A percentile compares a stretch with the other conserved stretches of the same genome.
Conservation (phyloP, 495 filamentous ascomycete species). For the Hypoxylon fuscum region DNA sequence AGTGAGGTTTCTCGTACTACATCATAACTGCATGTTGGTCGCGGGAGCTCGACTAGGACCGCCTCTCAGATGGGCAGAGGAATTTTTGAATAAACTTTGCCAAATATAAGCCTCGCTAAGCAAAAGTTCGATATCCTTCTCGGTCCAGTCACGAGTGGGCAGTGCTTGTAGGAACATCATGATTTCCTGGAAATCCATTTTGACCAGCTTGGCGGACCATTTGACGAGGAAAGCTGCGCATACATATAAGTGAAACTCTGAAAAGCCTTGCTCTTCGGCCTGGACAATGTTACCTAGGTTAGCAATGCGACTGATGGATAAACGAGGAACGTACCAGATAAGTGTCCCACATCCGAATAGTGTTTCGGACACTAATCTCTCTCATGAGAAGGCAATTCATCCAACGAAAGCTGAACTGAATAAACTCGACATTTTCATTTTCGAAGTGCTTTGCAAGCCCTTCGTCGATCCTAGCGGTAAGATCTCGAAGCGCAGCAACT, state of each 20-base stretch:
- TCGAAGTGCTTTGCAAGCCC: slow-evolving; percentile 87
- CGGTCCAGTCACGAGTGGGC: slow-evolving; percentile 94
- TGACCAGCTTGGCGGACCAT: slow-evolving; percentile 92
- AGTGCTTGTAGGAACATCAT: slow-evolving; percentile 99
- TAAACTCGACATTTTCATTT: slow-evolving; percentile 92
- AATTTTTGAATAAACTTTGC: slow-evolving; percentile 91
- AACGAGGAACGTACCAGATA: slow-evolving; percentile 75
- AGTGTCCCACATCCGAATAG: slow-evolving; percentile 99
- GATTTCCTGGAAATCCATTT: slow-evolving; percentile 98
- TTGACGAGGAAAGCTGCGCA: slow-evolving; percentile 99
- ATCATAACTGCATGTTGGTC: slow-evolving; percentile 54
- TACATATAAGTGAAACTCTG: slow-evolving; percentile 96
- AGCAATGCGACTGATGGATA: neutral
- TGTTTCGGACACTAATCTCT: slow-evolving; percentile 94
- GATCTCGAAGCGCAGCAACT: slow-evolving; percentile 84
- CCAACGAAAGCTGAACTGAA: slow-evolving; percentile 99
- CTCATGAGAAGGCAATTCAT: slow-evolving; percentile 99
- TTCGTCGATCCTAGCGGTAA: slow-evolving; percentile 88
- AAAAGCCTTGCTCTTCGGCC: slow-evolving; percentile 99
- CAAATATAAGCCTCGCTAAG: slow-evolving; percentile 96
- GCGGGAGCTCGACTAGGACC: slow-evolving; percentile 49
- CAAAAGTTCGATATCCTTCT: slow-evolving; percentile 95
- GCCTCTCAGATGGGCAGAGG: slow-evolving; percentile 79
- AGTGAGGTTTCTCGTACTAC: neutral
- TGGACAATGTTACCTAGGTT: slow-evolving; percentile 53